Evolutionary conservation across 192 early-diverging fungal species (phyloP), one percentile per base, ranked within the genome.

Genomic region (Coemansia sp.): DNA sequence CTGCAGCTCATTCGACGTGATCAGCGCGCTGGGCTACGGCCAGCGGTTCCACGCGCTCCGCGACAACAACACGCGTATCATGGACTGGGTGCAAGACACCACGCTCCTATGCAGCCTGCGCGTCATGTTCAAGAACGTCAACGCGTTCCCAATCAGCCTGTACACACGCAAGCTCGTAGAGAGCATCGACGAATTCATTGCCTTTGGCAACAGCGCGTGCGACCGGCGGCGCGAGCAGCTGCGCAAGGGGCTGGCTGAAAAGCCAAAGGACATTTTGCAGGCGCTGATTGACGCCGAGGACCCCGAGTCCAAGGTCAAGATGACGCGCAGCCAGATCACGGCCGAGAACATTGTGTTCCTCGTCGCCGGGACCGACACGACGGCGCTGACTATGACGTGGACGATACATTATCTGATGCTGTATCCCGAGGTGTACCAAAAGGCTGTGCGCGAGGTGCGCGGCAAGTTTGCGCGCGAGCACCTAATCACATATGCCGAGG

Each of bases 251-350:
- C 19, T 48, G 28, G 25, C 22, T 10, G 62, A 66, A 10, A 69
- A 71, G 42, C 70, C 77, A 35, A 65, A 66, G 25, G 80, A 81
- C 25, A 55, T 76, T 8, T 35, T 81, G 51, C 80, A 81, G 33
- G 53, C 69, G 3, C 14, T 77, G 14, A 45, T 81, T 9, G 80
- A 81, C 16, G 56, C 56, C 1, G 69, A 67, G 31, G 73, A 81
- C 22, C 63, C 69, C 7, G 70, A 81, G 0, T 65, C 69, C 8
- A 60, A 57, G 42, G 47, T 53, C 33, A 56, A 54, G 32, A 71
- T 81, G 69, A 73, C 65, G 10, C 51, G 48, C 8, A 33, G 23
- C 2, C 60, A 77, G 54, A 42, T 81, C 0, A 67, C 56, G 10
- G 62, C 68, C 10, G 73, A 76, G 38, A 64, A 40, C 33, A 65